A percentile compares a stretch with the other conserved stretches of the same genome.
Conservation (phyloP, 257 asterid species). For the Capsicum baccatum region DNA sequence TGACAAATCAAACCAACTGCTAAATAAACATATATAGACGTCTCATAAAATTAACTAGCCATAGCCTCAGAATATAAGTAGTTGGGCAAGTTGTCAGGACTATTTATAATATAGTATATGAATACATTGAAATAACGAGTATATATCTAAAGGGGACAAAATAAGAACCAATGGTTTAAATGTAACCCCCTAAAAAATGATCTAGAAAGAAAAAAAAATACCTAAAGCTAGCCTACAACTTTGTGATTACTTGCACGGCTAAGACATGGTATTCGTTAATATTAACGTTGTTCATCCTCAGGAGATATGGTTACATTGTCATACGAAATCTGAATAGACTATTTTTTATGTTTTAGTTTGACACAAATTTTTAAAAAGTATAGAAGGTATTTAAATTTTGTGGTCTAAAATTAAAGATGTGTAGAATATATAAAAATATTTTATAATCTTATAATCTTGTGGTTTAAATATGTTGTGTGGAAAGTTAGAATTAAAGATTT, state of each 20-base stretch:
- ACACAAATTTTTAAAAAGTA: no score
- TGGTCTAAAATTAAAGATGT: no score
- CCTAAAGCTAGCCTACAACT: not conserved
- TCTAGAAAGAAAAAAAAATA: not conserved
- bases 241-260: conserved; percentile 12
- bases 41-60: conserved; percentile 19
- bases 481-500: no score
- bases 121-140: not conserved
- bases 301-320: no score
- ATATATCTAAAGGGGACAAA: not conserved
- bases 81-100: not conserved
- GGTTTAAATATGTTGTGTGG: no score
- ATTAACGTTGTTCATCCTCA: not conserved
- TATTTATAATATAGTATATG: not conserved
- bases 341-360: no score
- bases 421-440: no score
- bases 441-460: no score
- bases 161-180: conserved; percentile 9
- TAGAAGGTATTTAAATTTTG: no score
- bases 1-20: not conserved
- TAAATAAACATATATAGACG: not conserved
- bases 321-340: no score
- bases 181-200: not conserved
- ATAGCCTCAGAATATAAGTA: not conserved
- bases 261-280: conserved; percentile 9